Base-by-base conservation (phyloP, 1,139 yeast species). In the Hyphopichia pseudoburtonii region DNA sequence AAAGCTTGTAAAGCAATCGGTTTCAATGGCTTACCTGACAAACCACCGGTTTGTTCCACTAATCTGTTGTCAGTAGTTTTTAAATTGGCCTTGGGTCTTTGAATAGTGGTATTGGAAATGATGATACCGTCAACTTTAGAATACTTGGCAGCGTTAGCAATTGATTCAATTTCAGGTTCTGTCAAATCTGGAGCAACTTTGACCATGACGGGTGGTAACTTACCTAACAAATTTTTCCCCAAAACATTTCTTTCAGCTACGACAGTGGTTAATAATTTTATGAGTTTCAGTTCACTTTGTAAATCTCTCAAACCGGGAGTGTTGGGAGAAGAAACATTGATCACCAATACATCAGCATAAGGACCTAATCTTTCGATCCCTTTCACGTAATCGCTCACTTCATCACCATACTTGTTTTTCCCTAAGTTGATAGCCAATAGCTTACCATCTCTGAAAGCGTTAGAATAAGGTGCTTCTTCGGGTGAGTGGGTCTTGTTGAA, bases 291-390 rank as follows among this genome's bases (percentile, higher is more conserved):
- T 51, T 87, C 96, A 43, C 69, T 77, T 64, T 90, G 98, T 46
- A 90, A 73, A 48, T 82, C 88, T 53, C 97, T 78, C 47, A 90
- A 73, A 2, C 97, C 97, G 2, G 97, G 97, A 1, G 97, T 92
- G 57, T 90, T 90, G 43, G 98, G 98, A 34, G 95, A 86, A 0
- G 96, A 88, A n/a, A 90, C 96, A 53, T 90, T 90, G 46, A 90
- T 76, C 28, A 90, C 92, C 41, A 90, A 67, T 5, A 87, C 90
- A 63, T 92, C 97, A 4, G 97, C 96, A 52, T 75, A 81, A 11
- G 82, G 79, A 8, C 95, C 95, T 49, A 90, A 78, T 38, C 83
- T 70, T 42, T 78, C 77, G 28, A 92, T 95, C 41, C 98, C 98
- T 46, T 76, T 73, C 36, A 86, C 78, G 54, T 88, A 90, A 60